phyloP scores from a whole-genome alignment of 352 stramenopile genomes.

The Globisporangium lucens region DNA sequence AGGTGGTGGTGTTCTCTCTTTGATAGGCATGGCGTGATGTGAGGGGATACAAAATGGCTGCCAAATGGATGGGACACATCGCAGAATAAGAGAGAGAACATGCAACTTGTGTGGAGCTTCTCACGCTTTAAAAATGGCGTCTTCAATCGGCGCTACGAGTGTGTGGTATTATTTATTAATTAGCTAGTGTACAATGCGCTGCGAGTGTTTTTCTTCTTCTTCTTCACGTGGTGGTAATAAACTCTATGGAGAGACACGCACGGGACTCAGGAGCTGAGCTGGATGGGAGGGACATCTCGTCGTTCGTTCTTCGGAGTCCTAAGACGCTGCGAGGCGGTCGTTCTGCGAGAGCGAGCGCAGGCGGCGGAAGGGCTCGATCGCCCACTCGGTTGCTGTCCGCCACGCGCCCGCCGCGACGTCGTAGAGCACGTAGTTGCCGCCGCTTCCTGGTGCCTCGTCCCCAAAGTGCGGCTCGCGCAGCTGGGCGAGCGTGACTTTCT shows the following conservation, averaged over 20 bases:
- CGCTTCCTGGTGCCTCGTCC: conserved; percentile 14
- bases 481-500: conserved; percentile 43
- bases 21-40: not conserved
- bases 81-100: too few species aligned
- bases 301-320: too few species aligned
- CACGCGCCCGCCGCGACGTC: conserved; percentile 56
- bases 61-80: not conserved
- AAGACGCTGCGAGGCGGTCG: conserved; percentile 1
- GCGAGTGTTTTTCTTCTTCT: not conserved
- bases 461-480: conserved; percentile 38
- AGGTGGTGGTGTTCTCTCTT: not conserved
- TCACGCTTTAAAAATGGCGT: not conserved
- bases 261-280: not conserved
- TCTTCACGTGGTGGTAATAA: not conserved
- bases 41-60: not conserved
- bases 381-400: conserved; percentile 41
- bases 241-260: not conserved
- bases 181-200: not conserved
- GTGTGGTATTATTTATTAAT: not conserved
- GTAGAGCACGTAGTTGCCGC: conserved; percentile 36
- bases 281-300: too few species aligned
- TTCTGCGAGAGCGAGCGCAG: conserved; percentile 30
- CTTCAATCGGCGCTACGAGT: not conserved
- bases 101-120: not conserved
- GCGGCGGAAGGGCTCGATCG: conserved; percentile 37